Evolutionary conservation across 495 filamentous ascomycete genomes (phyloP), one percentile per base, ranked within the genome.

Genomic region (Glutinoglossum americanum): DNA sequence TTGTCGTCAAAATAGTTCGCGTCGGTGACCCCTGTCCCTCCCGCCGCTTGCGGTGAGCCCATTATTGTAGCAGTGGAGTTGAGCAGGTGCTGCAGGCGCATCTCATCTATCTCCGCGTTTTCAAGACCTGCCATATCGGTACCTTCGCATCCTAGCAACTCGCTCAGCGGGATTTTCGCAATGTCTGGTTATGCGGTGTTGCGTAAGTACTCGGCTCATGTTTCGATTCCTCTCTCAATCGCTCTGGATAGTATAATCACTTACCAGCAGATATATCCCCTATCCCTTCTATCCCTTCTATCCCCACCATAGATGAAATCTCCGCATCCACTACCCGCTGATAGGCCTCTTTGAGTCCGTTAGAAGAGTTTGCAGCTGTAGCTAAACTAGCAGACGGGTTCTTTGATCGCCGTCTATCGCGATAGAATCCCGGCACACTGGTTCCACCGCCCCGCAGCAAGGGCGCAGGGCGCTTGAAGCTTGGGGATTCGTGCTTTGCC

Each of bases 301-400:
- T 7, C 15, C 17, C 39, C 19, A 51, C 10, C 5, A 44, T 17
- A 26, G 56, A 58, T 28, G 41, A 25, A 28, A 33, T 26, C 37
- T 59, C 55, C 35, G 57, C 57, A n/a, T 59, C 25, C 5, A 57
- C 21, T 19, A 59, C 51, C 49, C 54, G 27, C 10, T 53, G 23
- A 23, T 59, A 59, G n/a, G 57, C 54, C 21, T 59, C 57, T 35
- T 19, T 45, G 15, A 59, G 49, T 25, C 57, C 57, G 19, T 19
- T 41, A 9, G 57, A 55, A 4, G 57, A 11, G n/a, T 28, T 58
- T 45, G 57, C 11, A 0, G 57, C 10, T 35, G 10, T 44, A 28
- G 25, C 13, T 3, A 6, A 51, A n/a, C 47, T 25, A 27, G 23
- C 28, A 13, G 25, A 15, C 26, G 49, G 13, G 49, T 21, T 21